Percentiles rank a stretch among this genome's conserved stretches.
phyloP scores from a whole-genome alignment of 2,329 filamentous ascomycete genomes.

The Ceratocystis alfenasii region DNA sequence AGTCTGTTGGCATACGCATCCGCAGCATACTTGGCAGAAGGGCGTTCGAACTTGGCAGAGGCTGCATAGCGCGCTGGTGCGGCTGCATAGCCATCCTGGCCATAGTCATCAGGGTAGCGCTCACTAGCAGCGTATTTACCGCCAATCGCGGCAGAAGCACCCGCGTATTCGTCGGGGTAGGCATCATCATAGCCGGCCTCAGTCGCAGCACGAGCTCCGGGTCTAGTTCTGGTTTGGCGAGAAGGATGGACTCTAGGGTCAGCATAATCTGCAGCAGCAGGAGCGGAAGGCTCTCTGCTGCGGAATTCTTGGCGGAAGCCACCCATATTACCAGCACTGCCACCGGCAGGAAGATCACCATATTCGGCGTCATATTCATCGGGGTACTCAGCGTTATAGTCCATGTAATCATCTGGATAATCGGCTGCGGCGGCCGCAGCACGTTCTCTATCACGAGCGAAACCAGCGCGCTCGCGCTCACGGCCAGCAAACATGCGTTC shows the following conservation, averaged over 20 bases:
- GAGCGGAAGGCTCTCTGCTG: conserved; percentile 16
- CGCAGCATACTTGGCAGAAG: conserved; percentile 16
- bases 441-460: conserved; percentile 14
- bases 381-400: conserved; percentile 19
- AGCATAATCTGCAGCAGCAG: conserved; percentile 17
- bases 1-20: conserved; percentile 13
- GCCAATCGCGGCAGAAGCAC: conserved; percentile 4
- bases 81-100: conserved; percentile 7
- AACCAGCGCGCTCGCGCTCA: conserved; percentile 5
- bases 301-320: conserved; percentile 17
- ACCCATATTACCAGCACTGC: conserved; percentile 17
- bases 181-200: conserved; percentile 17
- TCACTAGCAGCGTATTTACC: conserved; percentile 2
- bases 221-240: conserved; percentile 5
- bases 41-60: conserved; percentile 13
- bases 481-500: conserved; percentile 6
- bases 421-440: conserved; percentile 15
- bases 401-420: conserved; percentile 14
- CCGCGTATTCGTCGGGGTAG: conserved; percentile 15
- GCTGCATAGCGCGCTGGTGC: conserved; percentile 15
- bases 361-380: conserved; percentile 16
- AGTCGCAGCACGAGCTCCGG: conserved; percentile 11
- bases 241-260: conserved; percentile 18
- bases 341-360: conserved; percentile 18
- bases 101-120: conserved; percentile 10